Evolutionary conservation across 805 yeast species (phyloP).

Genomic region (Pichia paraexigua): DNA sequence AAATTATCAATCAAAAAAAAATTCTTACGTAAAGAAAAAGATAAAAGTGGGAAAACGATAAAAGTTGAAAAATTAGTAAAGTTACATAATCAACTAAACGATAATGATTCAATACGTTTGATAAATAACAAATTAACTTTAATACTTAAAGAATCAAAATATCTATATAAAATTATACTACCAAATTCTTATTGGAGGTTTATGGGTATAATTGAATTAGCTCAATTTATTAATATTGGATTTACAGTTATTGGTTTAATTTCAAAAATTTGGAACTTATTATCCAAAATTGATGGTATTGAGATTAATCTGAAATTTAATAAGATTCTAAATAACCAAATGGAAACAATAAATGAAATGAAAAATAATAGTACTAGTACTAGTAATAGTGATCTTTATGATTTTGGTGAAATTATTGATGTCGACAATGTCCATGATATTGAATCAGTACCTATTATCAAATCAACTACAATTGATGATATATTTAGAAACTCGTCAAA

Average conservation of each 20-base stretch:
- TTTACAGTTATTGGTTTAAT: slow-evolving; percentile 54
- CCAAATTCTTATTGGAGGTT: slow-evolving; percentile 51
- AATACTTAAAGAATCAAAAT: slow-evolving; percentile 11
- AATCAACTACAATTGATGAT: slow-evolving; percentile 5
- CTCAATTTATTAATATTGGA: slow-evolving; percentile 72
- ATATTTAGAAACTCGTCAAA: slow-evolving; percentile 2
- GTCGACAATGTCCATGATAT: neutral
- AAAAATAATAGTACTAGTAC: neutral
- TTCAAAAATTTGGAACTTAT: slow-evolving; percentile 33
- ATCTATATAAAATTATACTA: slow-evolving; percentile 31
- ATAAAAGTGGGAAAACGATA: slow-evolving; percentile 1
- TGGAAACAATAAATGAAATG: neutral
- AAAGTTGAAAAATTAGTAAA: neutral
- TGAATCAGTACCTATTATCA: neutral
- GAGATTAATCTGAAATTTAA: slow-evolving; percentile 2
- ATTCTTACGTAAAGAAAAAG: neutral
- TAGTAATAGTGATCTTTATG: neutral
- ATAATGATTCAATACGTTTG: neutral
- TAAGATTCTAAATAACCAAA: slow-evolving; percentile 8
- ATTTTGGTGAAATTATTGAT: neutral
- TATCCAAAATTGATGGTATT: neutral
- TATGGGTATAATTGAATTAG: slow-evolving; percentile 60
- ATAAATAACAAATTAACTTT: neutral
- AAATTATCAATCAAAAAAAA: slow-evolving; percentile 2
- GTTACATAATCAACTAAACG: slow-evolving; percentile 1